Evolutionary conservation across 805 yeast species (phyloP).

Genomic region (Ogataea saltuana): DNA sequence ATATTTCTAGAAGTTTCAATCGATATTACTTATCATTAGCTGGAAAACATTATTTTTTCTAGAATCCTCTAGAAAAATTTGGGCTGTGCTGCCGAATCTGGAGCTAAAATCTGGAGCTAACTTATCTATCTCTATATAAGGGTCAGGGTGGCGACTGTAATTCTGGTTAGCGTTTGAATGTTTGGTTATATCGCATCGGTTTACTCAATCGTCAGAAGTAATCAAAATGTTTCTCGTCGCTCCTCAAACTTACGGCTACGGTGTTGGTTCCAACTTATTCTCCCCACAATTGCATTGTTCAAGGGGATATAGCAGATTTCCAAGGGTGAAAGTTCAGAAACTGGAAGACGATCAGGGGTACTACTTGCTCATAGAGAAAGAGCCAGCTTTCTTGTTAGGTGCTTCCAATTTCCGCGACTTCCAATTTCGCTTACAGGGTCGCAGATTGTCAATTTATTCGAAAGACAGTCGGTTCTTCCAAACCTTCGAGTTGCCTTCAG

Average conservation of each 20-base stretch:
- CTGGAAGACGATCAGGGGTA: conserved; percentile 26
- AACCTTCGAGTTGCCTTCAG: conserved; percentile 27
- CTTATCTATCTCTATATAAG: not conserved
- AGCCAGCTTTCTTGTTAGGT: conserved; percentile 8
- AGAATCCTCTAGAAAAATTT: conserved; percentile 20
- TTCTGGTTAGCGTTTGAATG: too few species aligned
- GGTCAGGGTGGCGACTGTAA: too few species aligned
- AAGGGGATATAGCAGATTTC: conserved; percentile 13
- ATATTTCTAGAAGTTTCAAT: conserved; percentile 18
- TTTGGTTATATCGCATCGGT: not conserved
- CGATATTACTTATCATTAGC: too few species aligned
- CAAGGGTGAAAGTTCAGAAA: conserved; percentile 8
- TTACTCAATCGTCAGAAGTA: not conserved
- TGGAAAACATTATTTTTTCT: not conserved
- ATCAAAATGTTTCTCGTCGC: conserved; percentile 24
- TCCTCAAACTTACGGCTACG: conserved; percentile 13
- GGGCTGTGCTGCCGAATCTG: conserved; percentile 11
- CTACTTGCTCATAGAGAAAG: conserved; percentile 27
- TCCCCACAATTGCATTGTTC: conserved; percentile 7
- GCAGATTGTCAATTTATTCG: conserved; percentile 24
- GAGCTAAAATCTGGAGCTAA: too few species aligned
- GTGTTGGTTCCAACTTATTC: not conserved
- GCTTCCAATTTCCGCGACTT: conserved; percentile 26
- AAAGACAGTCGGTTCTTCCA: conserved; percentile 24
- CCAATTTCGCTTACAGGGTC: conserved; percentile 22